A percentile compares a stretch with the other conserved stretches of the same genome.
phyloP scores from a whole-genome alignment of 768 basidiomycete species.

The Pisolithus albus region DNA sequence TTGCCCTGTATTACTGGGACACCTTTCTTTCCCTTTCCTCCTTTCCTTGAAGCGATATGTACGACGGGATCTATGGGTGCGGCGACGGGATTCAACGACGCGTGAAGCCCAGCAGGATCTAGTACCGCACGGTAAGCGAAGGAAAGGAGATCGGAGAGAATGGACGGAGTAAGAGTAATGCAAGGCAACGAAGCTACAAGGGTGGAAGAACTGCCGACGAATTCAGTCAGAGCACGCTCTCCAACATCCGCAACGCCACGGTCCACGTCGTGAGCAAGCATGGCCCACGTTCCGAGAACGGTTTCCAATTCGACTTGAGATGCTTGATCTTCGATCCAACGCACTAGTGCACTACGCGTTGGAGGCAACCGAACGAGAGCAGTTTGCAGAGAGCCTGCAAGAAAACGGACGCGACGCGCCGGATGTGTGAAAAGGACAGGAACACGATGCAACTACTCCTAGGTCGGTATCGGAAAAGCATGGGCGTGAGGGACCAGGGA shows the following conservation, averaged over 20 bases:
- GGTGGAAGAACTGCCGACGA: conserved; percentile 14
- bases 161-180: conserved; percentile 21
- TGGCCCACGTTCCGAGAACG: conserved; percentile 67
- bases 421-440: conserved; percentile 76
- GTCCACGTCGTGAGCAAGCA: conserved; percentile 68
- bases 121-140: conserved; percentile 53
- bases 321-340: conserved; percentile 43
- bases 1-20: conserved; percentile 11
- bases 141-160: conserved; percentile 34
- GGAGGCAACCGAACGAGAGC: conserved; percentile 53
- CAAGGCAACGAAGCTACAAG: conserved; percentile 15
- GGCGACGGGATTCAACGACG: conserved; percentile 55
- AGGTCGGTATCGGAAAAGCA: not conserved
- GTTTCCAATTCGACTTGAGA: conserved; percentile 45
- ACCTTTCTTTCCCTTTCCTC: not conserved
- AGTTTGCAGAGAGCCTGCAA: conserved; percentile 55
- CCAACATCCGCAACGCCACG: conserved; percentile 48
- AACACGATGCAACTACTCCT: conserved; percentile 72
- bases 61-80: conserved; percentile 6
- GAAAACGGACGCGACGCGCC: conserved; percentile 63
- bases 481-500: not conserved
- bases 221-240: conserved; percentile 46
- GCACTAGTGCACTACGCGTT: conserved; percentile 42
- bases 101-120: conserved; percentile 54
- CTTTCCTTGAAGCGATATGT: not conserved